Base-by-base conservation (phyloP, 2,329 filamentous ascomycete genomes). In the Pleurostoma richardsiae region DNA sequence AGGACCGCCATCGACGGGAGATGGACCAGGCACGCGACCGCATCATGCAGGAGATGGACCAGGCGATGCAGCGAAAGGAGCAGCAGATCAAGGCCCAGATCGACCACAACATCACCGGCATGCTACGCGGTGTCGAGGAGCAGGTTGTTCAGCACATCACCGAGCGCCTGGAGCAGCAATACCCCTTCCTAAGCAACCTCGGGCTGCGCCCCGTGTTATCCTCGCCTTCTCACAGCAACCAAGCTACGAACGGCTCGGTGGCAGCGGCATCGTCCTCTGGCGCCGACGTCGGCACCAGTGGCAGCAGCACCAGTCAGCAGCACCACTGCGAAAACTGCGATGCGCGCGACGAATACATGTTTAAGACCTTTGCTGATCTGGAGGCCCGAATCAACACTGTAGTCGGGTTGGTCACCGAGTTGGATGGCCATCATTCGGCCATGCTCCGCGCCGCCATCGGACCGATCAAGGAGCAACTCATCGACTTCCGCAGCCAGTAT, bases 371-470 rank as follows among this genome's bases (percentile, higher is more conserved):
- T 27, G 69, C 77, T 54, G 67, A 71, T n/a, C 71, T 77, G 53
- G 77, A 82, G 55, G 72, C 58, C 59, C 77, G 69, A 61, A 74
- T 83, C 39, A 77, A 80, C 53, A 74, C 79, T 42, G 62, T 84
- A 3, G 76, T 79, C 43, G 74, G 79, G 46, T 74, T 74, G 39
- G 56, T 83, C 36, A 76, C 73, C 26, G 79, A 82, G 48, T 69
- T 82, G 43, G 80, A 83, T 56, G 76, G 75, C 4, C 73, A 78
- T 42, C 79, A 83, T 56, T 79, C 74, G 30, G 76, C 82, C 62
- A 76, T 79, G 71, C 71, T 81, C 6, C 71, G 83, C 56, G 83
- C 82, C 54, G 78, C 83, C 59, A 76, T 79, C 4, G 72, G 81
- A 56, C 79, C 76, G 6, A 74, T 84, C 50, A 79, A 80, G 47